Evolutionary conservation across 176 grass and related monocot species (phyloP), one percentile per base, ranked within the genome.

Genomic region (Lolium perenne): DNA sequence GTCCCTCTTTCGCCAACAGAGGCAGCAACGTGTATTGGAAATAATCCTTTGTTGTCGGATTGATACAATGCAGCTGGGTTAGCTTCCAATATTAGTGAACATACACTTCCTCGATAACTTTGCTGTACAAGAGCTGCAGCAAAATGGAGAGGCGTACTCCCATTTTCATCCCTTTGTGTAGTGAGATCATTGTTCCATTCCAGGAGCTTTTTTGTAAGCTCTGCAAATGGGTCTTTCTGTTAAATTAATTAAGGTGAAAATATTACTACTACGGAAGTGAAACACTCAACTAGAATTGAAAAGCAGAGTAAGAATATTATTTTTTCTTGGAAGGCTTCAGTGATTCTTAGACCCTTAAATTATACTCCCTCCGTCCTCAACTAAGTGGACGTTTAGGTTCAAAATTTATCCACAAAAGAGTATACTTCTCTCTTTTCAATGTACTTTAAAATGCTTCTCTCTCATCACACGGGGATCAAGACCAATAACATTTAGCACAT

Each of bases 61-160:
- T 73, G 70, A 73, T 73, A 73, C n/a, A 73, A 49, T 73, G 70
- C 43, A 73, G 70, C 43, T 73, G 43, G 46, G 70, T 73, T 73
- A 7, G n/a, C 70, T 48, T 73, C 43, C 11, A 73, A 73, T 49
- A 73, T 43, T 73, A 48, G 70, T n/a, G n/a, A 48, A 49, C 70
- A 73, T 73, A 73, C 43, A 73, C 70, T 73, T 22, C 70, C 70
- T 73, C 70, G 43, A n/a, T 23, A n/a, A 73, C n/a, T 73, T 73
- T 73, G 70, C 0, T 11, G 43, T 15, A 13, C 70, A 21, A 73
- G 70, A 73, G 43, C 11, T 48, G 70, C 70, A 7, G 70, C 70
- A 73, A 73, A 73, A 49, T 73, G 70, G n/a, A 73, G 70, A 48
- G 70, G 70, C 2, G 70, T 49, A 73, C 70, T 73, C 43, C 70